A percentile compares a stretch with the other conserved stretches of the same genome.
phyloP scores from a whole-genome alignment of 805 yeast genomes.

The Yarrowia phangngaensis region DNA sequence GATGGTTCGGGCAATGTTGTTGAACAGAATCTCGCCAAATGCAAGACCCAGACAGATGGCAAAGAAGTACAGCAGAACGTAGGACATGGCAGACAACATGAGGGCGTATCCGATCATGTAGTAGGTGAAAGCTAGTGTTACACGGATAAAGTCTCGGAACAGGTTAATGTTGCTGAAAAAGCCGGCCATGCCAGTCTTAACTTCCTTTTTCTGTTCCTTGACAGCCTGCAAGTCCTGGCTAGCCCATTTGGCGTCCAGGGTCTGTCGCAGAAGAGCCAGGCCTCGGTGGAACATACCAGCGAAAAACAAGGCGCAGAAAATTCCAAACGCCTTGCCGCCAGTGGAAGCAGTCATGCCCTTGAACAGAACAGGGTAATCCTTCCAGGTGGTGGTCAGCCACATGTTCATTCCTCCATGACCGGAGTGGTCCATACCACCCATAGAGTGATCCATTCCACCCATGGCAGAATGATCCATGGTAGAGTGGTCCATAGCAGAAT shows the following conservation, averaged over 20 bases:
- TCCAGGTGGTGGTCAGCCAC: conserved; percentile 25
- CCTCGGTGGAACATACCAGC: conserved; percentile 26
- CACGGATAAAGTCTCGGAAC: conserved; percentile 2
- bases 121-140: conserved; percentile 10
- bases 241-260: conserved; percentile 25
- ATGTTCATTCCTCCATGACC: conserved; percentile 25
- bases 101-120: conserved; percentile 26
- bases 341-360: conserved; percentile 23
- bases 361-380: conserved; percentile 13
- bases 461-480: conserved; percentile 5
- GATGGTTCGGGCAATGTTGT: conserved; percentile 10
- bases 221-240: not conserved
- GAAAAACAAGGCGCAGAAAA: conserved; percentile 20
- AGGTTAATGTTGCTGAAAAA: conserved; percentile 3
- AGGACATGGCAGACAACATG: conserved; percentile 25
- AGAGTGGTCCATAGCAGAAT: conserved; percentile 33
- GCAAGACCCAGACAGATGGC: conserved; percentile 26
- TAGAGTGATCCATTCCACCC: conserved; percentile 6
- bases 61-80: conserved; percentile 17
- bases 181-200: conserved; percentile 8
- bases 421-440: conserved; percentile 7
- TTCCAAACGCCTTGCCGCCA: conserved; percentile 22
- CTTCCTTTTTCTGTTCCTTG: not conserved
- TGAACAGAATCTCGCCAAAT: conserved; percentile 14
- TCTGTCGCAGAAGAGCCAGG: conserved; percentile 16